phyloP scores from a whole-genome alignment of 148 eudicot genomes.

The Tetragonia tetragonoides region DNA sequence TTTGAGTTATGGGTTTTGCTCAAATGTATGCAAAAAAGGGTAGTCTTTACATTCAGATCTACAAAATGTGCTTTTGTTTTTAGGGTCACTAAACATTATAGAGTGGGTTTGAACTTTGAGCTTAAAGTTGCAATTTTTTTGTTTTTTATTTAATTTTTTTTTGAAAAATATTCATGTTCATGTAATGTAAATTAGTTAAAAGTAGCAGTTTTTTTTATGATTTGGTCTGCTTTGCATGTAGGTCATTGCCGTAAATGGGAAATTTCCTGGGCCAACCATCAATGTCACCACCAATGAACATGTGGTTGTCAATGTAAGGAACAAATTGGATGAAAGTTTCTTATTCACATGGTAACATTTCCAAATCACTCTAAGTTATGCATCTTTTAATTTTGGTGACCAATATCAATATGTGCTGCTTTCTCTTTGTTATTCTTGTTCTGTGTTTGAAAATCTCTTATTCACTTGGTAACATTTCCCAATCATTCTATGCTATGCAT shows the following conservation, averaged over 20 bases:
- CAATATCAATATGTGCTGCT: constrained; percentile 2
- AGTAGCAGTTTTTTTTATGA: constrained; percentile 5
- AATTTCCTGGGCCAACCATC: constrained; percentile 86
- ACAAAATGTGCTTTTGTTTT: constrained; percentile 25
- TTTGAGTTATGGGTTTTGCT: constrained; percentile 30
- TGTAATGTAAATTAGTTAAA: constrained; percentile 10
- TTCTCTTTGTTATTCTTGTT: neutral
- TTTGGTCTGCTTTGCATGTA: constrained; percentile 36
- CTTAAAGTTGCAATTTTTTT: constrained; percentile 17
- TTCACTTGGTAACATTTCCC: constrained; percentile 65
- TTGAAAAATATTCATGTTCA: constrained; percentile 3
- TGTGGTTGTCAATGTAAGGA: constrained; percentile 77
- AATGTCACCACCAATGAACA: constrained; percentile 90
- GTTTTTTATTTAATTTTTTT: constrained; percentile 15
- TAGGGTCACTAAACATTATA: neutral
- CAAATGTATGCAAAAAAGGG: constrained; percentile 16
- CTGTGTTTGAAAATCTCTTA: constrained; percentile 36
- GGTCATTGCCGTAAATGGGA: constrained; percentile 93
- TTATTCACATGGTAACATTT: constrained; percentile 73
- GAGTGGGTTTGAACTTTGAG: constrained; percentile 7
- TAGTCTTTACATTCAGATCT: constrained; percentile 57
- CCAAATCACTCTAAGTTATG: neutral
- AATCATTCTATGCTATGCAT: neutral
- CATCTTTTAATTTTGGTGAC: neutral
- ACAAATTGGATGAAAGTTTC: constrained; percentile 83